These are phyloP conservation scores for Elsinoe batatas DNA, from an alignment of 2,329 filamentous ascomycete species.

Conservation along the genomic window DNA sequence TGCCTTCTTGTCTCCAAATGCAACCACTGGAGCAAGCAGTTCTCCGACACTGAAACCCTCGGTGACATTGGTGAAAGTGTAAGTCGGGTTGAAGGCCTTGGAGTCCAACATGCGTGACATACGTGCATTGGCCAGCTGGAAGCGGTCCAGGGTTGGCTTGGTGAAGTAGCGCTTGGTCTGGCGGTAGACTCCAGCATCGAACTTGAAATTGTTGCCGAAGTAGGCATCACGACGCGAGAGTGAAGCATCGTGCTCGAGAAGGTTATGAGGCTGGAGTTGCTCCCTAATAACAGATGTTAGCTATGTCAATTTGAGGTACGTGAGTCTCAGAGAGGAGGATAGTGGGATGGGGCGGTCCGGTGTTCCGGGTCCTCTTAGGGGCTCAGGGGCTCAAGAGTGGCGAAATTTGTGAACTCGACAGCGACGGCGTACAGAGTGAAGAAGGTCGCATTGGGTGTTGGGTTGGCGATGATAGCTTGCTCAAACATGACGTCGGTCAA, in stretches of 20 bases:
- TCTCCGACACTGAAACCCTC: conserved; percentile 8
- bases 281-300: neutral
- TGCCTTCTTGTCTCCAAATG: conserved; percentile 1
- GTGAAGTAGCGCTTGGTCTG: conserved; percentile 1
- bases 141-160: neutral
- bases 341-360: no score
- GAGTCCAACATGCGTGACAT: conserved; percentile 4
- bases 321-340: no score
- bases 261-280: conserved; percentile 3
- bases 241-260: conserved; percentile 9
- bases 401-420: no score
- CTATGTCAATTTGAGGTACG: neutral
- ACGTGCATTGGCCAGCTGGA: neutral
- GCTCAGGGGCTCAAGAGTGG: no score
- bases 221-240: neutral
- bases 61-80: conserved; percentile 4
- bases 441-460: neutral
- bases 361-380: no score
- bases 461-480: neutral
- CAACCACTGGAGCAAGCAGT: neutral
- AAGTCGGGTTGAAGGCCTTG: conserved; percentile 8
- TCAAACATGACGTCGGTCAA: conserved; percentile 3
- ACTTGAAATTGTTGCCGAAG: conserved; percentile 1
- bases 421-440: neutral
- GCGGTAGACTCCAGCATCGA: neutral